Base-by-base conservation (phyloP, 257 asterid species). In the Asclepias syriaca region DNA sequence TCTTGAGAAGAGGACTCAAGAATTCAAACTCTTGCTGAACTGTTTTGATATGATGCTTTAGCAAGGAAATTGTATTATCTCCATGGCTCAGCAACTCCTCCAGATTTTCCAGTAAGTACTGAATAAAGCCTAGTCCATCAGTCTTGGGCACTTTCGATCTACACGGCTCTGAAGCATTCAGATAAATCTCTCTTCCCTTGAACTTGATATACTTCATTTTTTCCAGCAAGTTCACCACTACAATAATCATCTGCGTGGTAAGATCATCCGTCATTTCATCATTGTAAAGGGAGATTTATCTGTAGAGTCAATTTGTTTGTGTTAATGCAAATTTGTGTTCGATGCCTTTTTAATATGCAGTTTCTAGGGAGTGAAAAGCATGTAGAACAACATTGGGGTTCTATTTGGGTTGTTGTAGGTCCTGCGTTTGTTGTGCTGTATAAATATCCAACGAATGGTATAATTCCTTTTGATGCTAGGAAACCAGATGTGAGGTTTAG, bases 81-180 rank as follows among this genome's bases (percentile, higher is more conserved):
- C 39, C 19, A 46, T 64, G 48, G 1, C 70, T 68, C 3, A 80
- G 65, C 1, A 84, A 69, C 43, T 77, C 83, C 77, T 75, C 72
- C 58, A 87, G 81, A 55, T 83, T 87, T 12, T 67, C 74, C 29
- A 72, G 19, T 4, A 77, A 22, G 0, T 45, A 72, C 37, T 55
- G 3, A 37, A 65, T 18, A 65, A 65, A 65, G 7, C 69, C 18
- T 7, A 65, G 69, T 13, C 65, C 65, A 59, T 27, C 10, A 1
- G 65, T 59, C 40, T 6, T 59, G 65, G 65, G 22, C 10, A 40
- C 40, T 8, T n/a, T 40, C 1, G 49, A 65, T 18, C 29, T 18
- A 3, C 11, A 14, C n/a, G 53, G 8, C 49, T 65, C 12, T 14
- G 54, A 48, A 24, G 15, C 15, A 22, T 59, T 21, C n/a, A 39